phyloP scores from a whole-genome alignment of 2,329 filamentous ascomycete species.

The Epicoccum nigrum region DNA sequence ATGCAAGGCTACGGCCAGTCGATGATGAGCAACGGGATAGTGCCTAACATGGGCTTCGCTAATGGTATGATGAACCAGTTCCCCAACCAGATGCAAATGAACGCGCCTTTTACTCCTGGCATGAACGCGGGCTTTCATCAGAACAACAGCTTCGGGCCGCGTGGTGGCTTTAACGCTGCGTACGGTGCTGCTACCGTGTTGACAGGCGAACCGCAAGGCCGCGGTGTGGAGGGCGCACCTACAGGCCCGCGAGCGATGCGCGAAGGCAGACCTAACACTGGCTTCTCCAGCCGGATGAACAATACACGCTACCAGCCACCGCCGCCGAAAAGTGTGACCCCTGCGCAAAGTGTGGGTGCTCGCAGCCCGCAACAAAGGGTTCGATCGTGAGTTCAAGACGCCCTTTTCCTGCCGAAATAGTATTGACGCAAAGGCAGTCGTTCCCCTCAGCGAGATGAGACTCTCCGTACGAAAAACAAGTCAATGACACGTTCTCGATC shows the following conservation, averaged over 20 bases:
- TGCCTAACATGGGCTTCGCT: constrained; percentile 28
- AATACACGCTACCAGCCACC: constrained; percentile 34
- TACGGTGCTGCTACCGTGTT: constrained; percentile 48
- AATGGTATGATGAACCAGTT: constrained; percentile 51
- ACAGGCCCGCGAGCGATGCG: constrained; percentile 95
- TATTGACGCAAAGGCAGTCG: constrained; percentile 27
- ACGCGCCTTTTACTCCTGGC: constrained; percentile 47
- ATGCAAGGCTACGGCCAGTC: constrained; percentile 31
- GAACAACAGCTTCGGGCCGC: constrained; percentile 51
- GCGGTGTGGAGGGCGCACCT: constrained; percentile 75
- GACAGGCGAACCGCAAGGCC: constrained; percentile 50
- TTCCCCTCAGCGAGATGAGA: constrained; percentile 44
- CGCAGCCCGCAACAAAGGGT: constrained; percentile 36
- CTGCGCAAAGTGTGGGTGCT: constrained; percentile 25
- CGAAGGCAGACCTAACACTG: constrained; percentile 83
- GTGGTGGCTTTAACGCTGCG: constrained; percentile 53
- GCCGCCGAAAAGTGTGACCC: constrained; percentile 27
- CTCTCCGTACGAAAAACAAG: constrained; percentile 41
- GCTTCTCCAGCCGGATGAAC: constrained; percentile 66
- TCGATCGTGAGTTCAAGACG: constrained; percentile 36
- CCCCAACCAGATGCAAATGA: constrained; percentile 60
- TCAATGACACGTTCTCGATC: constrained; percentile 52
- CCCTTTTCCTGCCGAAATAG: neutral
- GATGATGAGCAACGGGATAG: constrained; percentile 40
- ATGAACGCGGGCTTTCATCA: constrained; percentile 46